Percentiles rank a stretch among this genome's conserved stretches.
These are phyloP conservation scores for Mycena maculata DNA, from an alignment of 768 basidiomycete genomes.

Conservation along the genomic window DNA sequence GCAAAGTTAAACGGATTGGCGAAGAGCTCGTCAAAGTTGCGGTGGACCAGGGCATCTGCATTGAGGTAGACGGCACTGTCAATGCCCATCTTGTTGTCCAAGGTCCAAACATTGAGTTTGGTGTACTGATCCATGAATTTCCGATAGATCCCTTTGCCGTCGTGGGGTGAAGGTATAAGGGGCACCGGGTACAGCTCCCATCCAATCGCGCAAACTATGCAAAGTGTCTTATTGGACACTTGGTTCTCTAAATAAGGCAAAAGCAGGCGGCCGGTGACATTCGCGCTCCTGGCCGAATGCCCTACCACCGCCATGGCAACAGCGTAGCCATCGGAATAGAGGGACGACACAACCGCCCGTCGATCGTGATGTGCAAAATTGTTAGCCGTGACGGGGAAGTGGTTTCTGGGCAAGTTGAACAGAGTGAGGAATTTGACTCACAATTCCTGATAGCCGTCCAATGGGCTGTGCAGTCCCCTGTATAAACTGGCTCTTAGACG, in stretches of 20 bases:
- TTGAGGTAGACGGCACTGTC: constrained; percentile 47
- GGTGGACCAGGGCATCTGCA: constrained; percentile 47
- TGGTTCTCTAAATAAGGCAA: constrained; percentile 47
- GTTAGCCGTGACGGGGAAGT: background rate
- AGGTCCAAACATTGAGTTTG: constrained; percentile 48
- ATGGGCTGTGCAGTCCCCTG: background rate
- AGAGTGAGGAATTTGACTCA: background rate
- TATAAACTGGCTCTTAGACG: background rate
- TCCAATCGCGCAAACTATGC: constrained; percentile 43
- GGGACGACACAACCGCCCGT: constrained; percentile 43
- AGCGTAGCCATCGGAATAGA: constrained; percentile 47
- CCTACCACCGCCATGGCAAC: constrained; percentile 45
- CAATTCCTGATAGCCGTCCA: background rate
- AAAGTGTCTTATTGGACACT: constrained; percentile 43
- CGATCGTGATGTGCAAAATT: background rate
- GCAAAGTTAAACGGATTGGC: constrained; percentile 46
- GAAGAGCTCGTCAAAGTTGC: constrained; percentile 49
- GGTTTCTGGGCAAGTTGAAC: background rate
- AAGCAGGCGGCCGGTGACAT: constrained; percentile 43
- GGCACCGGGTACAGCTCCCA: constrained; percentile 43
- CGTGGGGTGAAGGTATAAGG: constrained; percentile 46
- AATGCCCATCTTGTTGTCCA: constrained; percentile 44
- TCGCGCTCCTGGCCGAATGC: constrained; percentile 41
- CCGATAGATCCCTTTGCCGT: constrained; percentile 39
- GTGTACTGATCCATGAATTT: constrained; percentile 50